These are phyloP conservation scores for Yamadazyma sp. DNA, from an alignment of 1,139 yeast species.

Conservation along the genomic window DNA sequence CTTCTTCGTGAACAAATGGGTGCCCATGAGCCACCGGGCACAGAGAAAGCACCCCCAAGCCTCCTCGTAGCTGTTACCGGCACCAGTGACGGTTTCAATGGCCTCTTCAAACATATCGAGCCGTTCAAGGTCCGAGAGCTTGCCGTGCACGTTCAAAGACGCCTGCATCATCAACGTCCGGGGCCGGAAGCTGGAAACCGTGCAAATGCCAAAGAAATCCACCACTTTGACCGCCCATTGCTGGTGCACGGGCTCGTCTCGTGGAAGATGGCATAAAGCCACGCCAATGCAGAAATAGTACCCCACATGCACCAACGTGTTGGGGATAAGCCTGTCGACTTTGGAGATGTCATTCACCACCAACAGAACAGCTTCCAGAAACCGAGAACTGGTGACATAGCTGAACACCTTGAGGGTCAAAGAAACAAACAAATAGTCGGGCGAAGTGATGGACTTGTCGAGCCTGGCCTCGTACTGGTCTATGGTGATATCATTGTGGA, in stretches of 20 bases:
- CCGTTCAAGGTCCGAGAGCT: conserved; percentile 28
- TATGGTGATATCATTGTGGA: conserved; percentile 18
- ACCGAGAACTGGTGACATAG: conserved; percentile 13
- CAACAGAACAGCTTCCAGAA: conserved; percentile 22
- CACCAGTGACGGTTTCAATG: conserved; percentile 35
- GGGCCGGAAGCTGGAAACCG: conserved; percentile 35
- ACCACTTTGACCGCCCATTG: too few species aligned
- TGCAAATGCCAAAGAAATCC: too few species aligned
- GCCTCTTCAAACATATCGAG: conserved; percentile 51
- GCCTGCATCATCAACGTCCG: conserved; percentile 38
- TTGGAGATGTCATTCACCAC: conserved; percentile 17
- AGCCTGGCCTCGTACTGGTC: conserved; percentile 15
- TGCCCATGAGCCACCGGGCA: conserved; percentile 43
- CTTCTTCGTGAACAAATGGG: conserved; percentile 23
- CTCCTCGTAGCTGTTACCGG: conserved; percentile 32
- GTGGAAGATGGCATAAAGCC: conserved; percentile 6
- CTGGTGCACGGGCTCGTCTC: too few species aligned
- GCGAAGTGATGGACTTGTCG: conserved; percentile 3
- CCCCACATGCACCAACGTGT: conserved; percentile 24
- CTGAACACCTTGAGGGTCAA: conserved; percentile 7
- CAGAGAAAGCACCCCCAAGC: conserved; percentile 47
- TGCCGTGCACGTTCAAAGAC: conserved; percentile 20
- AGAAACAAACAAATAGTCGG: conserved; percentile 10
- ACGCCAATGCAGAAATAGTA: conserved; percentile 17
- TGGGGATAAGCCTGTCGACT: conserved; percentile 21